Conservation (phyloP, 75 land plant genomes). For the Selaginella moellendorffii region DNA sequence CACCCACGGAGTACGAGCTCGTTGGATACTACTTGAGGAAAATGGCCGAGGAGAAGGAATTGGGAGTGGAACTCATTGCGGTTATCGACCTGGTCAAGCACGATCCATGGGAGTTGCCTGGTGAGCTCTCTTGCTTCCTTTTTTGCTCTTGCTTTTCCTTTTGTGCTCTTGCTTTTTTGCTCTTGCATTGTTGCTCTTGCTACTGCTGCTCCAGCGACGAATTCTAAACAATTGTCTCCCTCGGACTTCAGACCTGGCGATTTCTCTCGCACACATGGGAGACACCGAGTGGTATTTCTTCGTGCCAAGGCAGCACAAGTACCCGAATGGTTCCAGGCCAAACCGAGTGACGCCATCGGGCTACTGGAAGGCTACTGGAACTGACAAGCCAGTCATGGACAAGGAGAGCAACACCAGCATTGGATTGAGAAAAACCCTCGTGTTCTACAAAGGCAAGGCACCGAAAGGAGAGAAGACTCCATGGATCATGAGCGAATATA, state of each 20-base stretch:
- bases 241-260: too few species aligned
- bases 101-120: conserved; percentile 25
- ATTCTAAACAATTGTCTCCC: too few species aligned
- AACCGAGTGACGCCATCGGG: conserved; percentile 61
- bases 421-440: conserved; percentile 65
- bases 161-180: too few species aligned
- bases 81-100: conserved; percentile 15
- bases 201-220: too few species aligned
- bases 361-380: conserved; percentile 74
- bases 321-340: conserved; percentile 51
- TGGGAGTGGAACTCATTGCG: conserved; percentile 12
- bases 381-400: conserved; percentile 41
- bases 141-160: too few species aligned
- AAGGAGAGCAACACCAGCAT: conserved; percentile 24
- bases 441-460: conserved; percentile 59
- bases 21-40: conserved; percentile 18
- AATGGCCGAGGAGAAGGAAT: conserved; percentile 12
- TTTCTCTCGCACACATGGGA: too few species aligned
- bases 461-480: conserved; percentile 51
- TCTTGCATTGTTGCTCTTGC: too few species aligned
- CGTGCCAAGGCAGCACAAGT: conserved; percentile 55
- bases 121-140: too few species aligned
- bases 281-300: conserved; percentile 75
- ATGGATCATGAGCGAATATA: conserved; percentile 76
- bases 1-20: conserved; percentile 29